Percentiles rank a stretch among this genome's conserved stretches.
These are phyloP conservation scores for Dryadomyces quercus-mongolicae DNA, from an alignment of 2,329 filamentous ascomycete genomes.

Conservation along the genomic window DNA sequence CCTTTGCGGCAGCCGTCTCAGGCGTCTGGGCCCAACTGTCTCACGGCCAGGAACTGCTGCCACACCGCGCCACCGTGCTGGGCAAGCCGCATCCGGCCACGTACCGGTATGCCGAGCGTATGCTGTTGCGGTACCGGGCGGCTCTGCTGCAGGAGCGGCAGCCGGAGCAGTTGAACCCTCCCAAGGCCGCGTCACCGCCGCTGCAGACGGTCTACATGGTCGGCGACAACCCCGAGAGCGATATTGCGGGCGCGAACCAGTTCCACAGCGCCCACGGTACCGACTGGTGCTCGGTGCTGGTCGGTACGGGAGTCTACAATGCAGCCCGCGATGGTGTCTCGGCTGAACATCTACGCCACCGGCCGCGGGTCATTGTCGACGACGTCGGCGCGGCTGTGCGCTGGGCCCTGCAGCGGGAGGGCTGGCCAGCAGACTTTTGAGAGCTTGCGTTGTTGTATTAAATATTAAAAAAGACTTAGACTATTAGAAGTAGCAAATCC, in stretches of 20 bases:
- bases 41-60: constrained; percentile 39
- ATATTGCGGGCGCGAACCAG: constrained; percentile 77
- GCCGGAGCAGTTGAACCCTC: no score
- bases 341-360: constrained; percentile 11
- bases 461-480: no score
- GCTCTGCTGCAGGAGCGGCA: constrained; percentile 25
- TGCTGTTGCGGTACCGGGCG: constrained; percentile 50
- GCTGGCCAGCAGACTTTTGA: constrained; percentile 12
- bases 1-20: constrained; percentile 70
- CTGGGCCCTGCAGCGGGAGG: constrained; percentile 20
- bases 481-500: no score
- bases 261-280: constrained; percentile 53
- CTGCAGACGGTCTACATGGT: constrained; percentile 83
- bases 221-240: constrained; percentile 79
- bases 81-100: constrained; percentile 74
- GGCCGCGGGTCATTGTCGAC: constrained; percentile 15
- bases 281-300: constrained; percentile 20
- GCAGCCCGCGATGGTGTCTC: constrained; percentile 9
- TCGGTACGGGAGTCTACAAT: constrained; percentile 21
- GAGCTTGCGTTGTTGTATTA: no score
- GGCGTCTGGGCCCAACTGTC: constrained; percentile 71
- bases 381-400: constrained; percentile 18
- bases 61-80: constrained; percentile 46
- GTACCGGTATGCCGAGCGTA: constrained; percentile 72
- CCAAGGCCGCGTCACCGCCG: constrained; percentile 18